A percentile compares a stretch with the other conserved stretches of the same genome.
Conservation (phyloP, 2,329 filamentous ascomycete genomes). For the Hansfordia pulvinata region DNA sequence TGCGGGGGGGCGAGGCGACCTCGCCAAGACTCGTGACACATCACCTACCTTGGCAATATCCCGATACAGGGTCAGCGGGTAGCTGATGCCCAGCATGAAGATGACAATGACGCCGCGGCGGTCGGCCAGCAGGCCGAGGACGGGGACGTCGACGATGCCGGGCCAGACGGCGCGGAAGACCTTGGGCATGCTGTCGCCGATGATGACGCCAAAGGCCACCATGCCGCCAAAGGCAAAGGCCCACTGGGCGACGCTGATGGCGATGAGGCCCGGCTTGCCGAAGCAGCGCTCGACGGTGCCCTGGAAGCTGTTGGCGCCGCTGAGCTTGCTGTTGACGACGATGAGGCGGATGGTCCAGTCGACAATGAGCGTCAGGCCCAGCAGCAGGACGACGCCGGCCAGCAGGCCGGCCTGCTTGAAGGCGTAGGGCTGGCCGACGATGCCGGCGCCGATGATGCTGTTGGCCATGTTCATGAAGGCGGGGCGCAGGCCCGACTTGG, state of each 20-base stretch:
- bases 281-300: constrained; percentile 94
- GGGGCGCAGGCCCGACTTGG: constrained; percentile 72
- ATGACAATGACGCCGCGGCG: constrained; percentile 76
- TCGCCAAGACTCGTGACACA: not conserved
- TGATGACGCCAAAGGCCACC: constrained; percentile 95
- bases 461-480: constrained; percentile 99
- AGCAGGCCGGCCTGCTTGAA: constrained; percentile 81
- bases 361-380: constrained; percentile 68
- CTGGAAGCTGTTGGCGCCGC: constrained; percentile 87
- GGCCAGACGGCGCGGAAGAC: constrained; percentile 78
- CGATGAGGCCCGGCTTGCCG: constrained; percentile 73
- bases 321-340: constrained; percentile 94
- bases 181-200: constrained; percentile 90
- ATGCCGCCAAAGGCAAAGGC: constrained; percentile 97
- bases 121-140: constrained; percentile 72
- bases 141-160: constrained; percentile 53
- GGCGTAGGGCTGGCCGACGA: constrained; percentile 87
- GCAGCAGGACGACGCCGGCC: constrained; percentile 64
- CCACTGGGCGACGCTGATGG: constrained; percentile 87
- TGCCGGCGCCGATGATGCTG: constrained; percentile 76
- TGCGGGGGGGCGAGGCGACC: too few relatives aligned
- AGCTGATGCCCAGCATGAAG: constrained; percentile 76
- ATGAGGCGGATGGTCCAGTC: constrained; percentile 98
- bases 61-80: constrained; percentile 81
- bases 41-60: constrained; percentile 82